Evolutionary conservation across 2,329 filamentous ascomycete species (phyloP).

Genomic region (Diaporthe ampelina): DNA sequence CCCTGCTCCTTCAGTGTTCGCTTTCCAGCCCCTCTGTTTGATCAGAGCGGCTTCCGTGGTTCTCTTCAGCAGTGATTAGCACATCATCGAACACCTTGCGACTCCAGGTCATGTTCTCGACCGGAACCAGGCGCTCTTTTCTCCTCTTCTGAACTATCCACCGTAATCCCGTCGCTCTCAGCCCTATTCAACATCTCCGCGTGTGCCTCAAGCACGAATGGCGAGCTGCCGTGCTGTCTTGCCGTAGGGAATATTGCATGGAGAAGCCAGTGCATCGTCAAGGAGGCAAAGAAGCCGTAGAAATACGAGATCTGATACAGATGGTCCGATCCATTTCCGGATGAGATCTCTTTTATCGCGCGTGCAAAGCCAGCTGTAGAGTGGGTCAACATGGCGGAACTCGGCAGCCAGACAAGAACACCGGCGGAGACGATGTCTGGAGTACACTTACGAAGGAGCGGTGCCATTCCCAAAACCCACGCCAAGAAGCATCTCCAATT

Average conservation of each 20-base stretch:
- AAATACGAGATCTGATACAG: conserved; percentile 49
- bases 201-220: conserved; percentile 48
- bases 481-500: conserved; percentile 59
- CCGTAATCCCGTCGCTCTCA: conserved; percentile 11
- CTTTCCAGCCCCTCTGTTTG: neutral
- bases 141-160: conserved; percentile 14
- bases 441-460: conserved; percentile 47
- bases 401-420: too few relatives aligned
- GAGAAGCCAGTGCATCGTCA: conserved; percentile 44
- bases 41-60: neutral
- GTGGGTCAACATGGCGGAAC: neutral
- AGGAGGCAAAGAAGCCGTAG: conserved; percentile 48
- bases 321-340: conserved; percentile 50
- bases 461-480: conserved; percentile 55
- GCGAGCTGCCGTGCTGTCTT: conserved; percentile 46
- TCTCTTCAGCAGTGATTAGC: neutral
- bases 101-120: neutral
- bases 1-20: too few relatives aligned
- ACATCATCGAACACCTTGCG: neutral
- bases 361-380: conserved; percentile 46
- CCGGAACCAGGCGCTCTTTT: neutral
- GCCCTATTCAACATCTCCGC: conserved; percentile 35
- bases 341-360: conserved; percentile 43
- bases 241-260: conserved; percentile 45
- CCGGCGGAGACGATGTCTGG: neutral